These are phyloP conservation scores for Russula virescens DNA, from an alignment of 768 basidiomycete species.

Conservation along the genomic window DNA sequence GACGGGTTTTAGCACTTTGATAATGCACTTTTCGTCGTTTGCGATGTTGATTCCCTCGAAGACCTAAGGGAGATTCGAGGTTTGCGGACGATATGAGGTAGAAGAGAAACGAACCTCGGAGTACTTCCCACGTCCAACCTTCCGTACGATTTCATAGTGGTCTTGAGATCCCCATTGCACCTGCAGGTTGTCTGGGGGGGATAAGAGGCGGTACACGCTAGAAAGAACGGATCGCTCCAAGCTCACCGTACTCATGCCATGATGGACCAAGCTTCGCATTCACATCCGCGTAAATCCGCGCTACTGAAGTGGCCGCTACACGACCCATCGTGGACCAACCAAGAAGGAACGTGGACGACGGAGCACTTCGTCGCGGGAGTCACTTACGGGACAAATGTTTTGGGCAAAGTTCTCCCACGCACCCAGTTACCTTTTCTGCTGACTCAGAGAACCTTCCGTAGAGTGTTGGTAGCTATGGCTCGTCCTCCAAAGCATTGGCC, in stretches of 20 bases:
- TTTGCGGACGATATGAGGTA: constrained; percentile 5
- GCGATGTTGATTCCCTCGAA: constrained; percentile 92
- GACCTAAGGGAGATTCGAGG: constrained; percentile 44
- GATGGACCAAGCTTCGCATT: constrained; percentile 81
- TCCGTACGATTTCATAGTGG: constrained; percentile 95
- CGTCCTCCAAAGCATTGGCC: constrained; percentile 45
- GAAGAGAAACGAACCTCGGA: constrained; percentile 59
- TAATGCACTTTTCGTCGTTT: constrained; percentile 91
- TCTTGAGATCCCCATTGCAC: constrained; percentile 98
- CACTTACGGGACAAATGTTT: background rate
- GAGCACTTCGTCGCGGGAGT: background rate
- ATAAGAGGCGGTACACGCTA: constrained; percentile 5
- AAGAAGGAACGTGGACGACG: constrained; percentile 11
- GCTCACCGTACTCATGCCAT: constrained; percentile 93
- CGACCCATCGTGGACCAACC: constrained; percentile 50
- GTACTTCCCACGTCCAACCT: constrained; percentile 94
- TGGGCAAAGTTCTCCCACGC: constrained; percentile 13
- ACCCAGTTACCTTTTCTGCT: background rate
- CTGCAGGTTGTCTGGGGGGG: constrained; percentile 75
- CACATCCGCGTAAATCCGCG: constrained; percentile 84
- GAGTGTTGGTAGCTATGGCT: too few species aligned
- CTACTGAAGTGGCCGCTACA: constrained; percentile 68
- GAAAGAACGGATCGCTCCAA: constrained; percentile 1
- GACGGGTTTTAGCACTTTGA: constrained; percentile 97
- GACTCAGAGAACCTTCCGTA: background rate